Percentiles rank a stretch among this genome's conserved stretches.
phyloP scores from a whole-genome alignment of 75 land plant species.

The Selaginella moellendorffii region DNA sequence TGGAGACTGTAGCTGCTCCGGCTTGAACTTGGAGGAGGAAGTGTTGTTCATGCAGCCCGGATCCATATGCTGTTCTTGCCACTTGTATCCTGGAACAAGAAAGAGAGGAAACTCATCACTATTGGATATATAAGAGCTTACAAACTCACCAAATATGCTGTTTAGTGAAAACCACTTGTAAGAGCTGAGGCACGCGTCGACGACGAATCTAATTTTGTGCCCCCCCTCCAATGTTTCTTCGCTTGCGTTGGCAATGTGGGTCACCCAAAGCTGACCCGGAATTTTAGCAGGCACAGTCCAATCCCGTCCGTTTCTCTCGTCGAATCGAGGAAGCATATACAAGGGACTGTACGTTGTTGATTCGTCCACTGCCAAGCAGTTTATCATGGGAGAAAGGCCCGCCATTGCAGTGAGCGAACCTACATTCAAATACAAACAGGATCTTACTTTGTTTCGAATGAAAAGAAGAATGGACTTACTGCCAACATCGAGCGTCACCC shows the following conservation, averaged over 20 bases:
- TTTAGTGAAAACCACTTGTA: constrained; percentile 72
- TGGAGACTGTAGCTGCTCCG: neutral
- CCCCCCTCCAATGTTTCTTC: constrained; percentile 21
- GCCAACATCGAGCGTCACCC: constrained; percentile 53
- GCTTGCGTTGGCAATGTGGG: constrained; percentile 50
- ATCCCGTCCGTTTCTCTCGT: constrained; percentile 11
- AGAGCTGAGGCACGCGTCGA: constrained; percentile 45
- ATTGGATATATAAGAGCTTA: neutral
- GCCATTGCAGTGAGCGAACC: constrained; percentile 38
- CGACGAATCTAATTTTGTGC: constrained; percentile 19
- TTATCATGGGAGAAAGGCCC: constrained; percentile 45
- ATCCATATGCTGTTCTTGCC: constrained; percentile 37
- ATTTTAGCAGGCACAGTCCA: constrained; percentile 45
- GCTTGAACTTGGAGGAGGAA: too few relatives aligned
- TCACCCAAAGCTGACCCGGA: constrained; percentile 42
- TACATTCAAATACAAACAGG: constrained; percentile 8
- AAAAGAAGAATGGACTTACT: constrained; percentile 22
- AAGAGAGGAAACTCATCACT: neutral
- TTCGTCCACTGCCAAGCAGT: constrained; percentile 34
- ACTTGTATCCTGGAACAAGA: constrained; percentile 43
- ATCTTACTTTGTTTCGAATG: neutral
- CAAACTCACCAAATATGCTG: constrained; percentile 44
- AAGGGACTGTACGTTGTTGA: constrained; percentile 36
- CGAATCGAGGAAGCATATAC: constrained; percentile 39
- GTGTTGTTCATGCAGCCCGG: constrained; percentile 43